Evolutionary conservation across 2,329 filamentous ascomycete genomes (phyloP).

Genomic region (Lachnellula subtilissima): DNA sequence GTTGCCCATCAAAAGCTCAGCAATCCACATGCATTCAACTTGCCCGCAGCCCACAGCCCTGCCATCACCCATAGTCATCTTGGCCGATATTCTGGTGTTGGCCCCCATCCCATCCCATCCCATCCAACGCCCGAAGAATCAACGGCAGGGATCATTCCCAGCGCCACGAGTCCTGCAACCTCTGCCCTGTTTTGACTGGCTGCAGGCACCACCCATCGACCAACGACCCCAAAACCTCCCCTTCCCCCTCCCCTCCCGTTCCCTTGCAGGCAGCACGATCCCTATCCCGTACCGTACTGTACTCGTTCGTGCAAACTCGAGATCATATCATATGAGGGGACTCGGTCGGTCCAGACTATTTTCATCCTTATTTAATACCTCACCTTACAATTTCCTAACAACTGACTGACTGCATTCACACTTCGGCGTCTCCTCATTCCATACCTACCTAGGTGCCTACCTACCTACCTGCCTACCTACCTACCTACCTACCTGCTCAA

Average conservation of each 20-base stretch:
- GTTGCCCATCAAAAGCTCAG: background rate
- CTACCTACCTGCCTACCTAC: too few relatives aligned
- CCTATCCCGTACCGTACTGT: background rate
- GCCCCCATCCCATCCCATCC: background rate
- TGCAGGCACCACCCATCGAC: too few relatives aligned
- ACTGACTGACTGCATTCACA: background rate
- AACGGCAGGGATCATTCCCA: background rate
- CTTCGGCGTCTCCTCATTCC: background rate
- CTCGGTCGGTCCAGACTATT: background rate
- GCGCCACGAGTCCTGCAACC: background rate
- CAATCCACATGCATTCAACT: too few relatives aligned
- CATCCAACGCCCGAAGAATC: background rate
- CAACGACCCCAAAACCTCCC: background rate
- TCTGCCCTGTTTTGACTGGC: background rate
- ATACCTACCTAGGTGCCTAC: too few relatives aligned
- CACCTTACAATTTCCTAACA: background rate
- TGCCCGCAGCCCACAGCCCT: background rate
- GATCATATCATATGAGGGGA: background rate
- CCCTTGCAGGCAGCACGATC: background rate
- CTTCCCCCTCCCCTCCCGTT: background rate
- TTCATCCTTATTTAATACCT: background rate
- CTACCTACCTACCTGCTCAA: too few relatives aligned
- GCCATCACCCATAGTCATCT: background rate
- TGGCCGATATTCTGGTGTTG: background rate
- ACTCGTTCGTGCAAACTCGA: too few relatives aligned